These are phyloP conservation scores for Leishmania braziliensis DNA, from an alignment of 208 protist species.

Conservation along the genomic window DNA sequence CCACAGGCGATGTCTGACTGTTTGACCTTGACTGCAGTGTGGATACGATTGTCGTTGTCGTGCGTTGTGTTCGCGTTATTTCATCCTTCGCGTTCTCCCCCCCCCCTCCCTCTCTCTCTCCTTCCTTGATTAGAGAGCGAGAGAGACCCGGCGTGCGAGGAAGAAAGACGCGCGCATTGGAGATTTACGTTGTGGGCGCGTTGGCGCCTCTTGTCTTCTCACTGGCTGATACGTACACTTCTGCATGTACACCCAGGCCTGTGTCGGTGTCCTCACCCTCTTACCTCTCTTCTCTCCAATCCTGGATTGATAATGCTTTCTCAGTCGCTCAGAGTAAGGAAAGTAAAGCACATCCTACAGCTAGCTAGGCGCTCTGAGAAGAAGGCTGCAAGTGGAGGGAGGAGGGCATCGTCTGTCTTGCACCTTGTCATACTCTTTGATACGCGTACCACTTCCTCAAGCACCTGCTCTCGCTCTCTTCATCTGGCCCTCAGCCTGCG, in stretches of 20 bases:
- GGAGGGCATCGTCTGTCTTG: too few relatives aligned
- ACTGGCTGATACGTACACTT: not conserved
- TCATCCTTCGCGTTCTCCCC: not conserved
- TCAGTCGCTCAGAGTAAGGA: not conserved
- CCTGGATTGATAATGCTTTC: not conserved
- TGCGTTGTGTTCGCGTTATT: not conserved
- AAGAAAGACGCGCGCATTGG: not conserved
- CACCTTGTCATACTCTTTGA: not conserved
- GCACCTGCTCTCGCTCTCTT: not conserved
- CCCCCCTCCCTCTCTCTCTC: conserved; percentile 8
- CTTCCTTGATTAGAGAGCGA: not conserved
- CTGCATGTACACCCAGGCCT: too few relatives aligned
- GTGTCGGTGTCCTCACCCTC: not conserved
- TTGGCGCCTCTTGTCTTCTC: not conserved
- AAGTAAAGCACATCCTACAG: not conserved
- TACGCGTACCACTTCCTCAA: not conserved
- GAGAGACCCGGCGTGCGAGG: not conserved
- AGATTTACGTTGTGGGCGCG: not conserved
- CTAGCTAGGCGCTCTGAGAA: not conserved
- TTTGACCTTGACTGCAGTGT: not conserved
- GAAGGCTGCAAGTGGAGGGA: not conserved
- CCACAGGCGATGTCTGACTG: not conserved
- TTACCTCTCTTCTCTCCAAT: not conserved
- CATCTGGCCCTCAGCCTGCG: not conserved
- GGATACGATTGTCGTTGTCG: not conserved